Percentiles rank a stretch among this genome's conserved stretches.
phyloP scores from a whole-genome alignment of 441 rosid genomes.

The Syzygium malaccense region DNA sequence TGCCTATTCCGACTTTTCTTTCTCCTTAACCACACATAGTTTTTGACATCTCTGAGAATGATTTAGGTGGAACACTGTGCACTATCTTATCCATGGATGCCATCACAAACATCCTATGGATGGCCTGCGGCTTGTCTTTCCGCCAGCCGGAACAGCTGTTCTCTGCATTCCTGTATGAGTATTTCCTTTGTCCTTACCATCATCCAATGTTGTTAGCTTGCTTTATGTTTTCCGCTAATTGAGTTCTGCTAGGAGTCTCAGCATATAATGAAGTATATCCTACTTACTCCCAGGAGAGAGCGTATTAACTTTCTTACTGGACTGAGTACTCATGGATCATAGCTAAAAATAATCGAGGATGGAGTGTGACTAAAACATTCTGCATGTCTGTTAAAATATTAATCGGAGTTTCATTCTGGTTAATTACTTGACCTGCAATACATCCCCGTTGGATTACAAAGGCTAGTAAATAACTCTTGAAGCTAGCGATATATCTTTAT shows the following conservation, averaged over 20 bases:
- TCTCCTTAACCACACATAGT: not conserved
- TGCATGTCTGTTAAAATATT: not conserved
- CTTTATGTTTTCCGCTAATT: not conserved
- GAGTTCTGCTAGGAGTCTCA: not conserved
- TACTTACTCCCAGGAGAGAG: not conserved
- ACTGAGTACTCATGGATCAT: not conserved
- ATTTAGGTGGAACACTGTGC: slow-evolving; percentile 81
- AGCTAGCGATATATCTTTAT: not conserved
- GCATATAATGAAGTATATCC: not conserved
- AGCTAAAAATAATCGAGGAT: not conserved
- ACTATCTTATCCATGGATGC: slow-evolving; percentile 97
- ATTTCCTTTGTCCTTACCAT: not conserved
- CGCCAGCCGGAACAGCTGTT: slow-evolving; percentile 86
- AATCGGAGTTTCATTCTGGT: not conserved
- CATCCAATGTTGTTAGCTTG: not conserved
- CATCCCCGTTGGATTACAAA: not conserved
- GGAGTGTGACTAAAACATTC: not conserved
- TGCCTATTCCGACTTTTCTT: not conserved
- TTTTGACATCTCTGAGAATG: not conserved
- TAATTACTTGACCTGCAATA: not conserved
- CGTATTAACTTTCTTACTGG: not conserved
- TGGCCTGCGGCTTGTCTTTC: slow-evolving; percentile 91
- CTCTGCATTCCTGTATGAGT: slow-evolving; percentile 59
- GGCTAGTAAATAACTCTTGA: not conserved
- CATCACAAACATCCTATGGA: slow-evolving; percentile 99